These are phyloP conservation scores for Fusarium sp. DNA, from an alignment of 2,329 filamentous ascomycete species.

Conservation along the genomic window DNA sequence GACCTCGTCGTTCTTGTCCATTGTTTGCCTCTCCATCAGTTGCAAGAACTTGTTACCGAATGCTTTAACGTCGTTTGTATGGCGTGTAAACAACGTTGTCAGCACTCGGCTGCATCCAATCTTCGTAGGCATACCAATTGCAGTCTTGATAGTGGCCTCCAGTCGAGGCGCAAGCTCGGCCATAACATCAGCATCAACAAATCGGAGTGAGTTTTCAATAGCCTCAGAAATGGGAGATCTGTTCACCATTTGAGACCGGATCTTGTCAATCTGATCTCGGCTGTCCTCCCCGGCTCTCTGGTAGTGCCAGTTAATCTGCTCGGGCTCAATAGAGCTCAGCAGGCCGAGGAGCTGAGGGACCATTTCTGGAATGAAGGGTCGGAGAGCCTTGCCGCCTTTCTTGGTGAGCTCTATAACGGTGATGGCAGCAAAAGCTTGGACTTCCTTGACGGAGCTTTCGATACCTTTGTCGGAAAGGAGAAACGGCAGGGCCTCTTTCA, in stretches of 20 bases:
- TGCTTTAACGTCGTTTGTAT: constrained; percentile 78
- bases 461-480: constrained; percentile 89
- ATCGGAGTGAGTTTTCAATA: constrained; percentile 88
- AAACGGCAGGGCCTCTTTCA: constrained; percentile 90
- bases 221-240: constrained; percentile 92
- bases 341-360: constrained; percentile 84
- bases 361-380: constrained; percentile 84
- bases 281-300: constrained; percentile 89
- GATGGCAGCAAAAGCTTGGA: constrained; percentile 83
- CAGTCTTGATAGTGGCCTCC: constrained; percentile 83
- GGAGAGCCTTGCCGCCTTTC: constrained; percentile 82
- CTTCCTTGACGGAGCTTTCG: constrained; percentile 88
- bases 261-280: constrained; percentile 89
- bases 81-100: constrained; percentile 84
- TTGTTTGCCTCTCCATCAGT: constrained; percentile 81
- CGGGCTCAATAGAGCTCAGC: constrained; percentile 88
- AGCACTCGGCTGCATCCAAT: constrained; percentile 89
- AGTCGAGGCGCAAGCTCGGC: constrained; percentile 77
- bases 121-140: constrained; percentile 93
- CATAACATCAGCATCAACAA: constrained; percentile 84
- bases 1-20: constrained; percentile 95
- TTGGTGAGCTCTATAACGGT: constrained; percentile 92
- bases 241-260: constrained; percentile 83
- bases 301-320: constrained; percentile 92
- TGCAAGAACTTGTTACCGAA: constrained; percentile 82